Evolutionary conservation across 2,329 filamentous ascomycete genomes (phyloP).

Genomic region (Colletotrichum orchidophilum): DNA sequence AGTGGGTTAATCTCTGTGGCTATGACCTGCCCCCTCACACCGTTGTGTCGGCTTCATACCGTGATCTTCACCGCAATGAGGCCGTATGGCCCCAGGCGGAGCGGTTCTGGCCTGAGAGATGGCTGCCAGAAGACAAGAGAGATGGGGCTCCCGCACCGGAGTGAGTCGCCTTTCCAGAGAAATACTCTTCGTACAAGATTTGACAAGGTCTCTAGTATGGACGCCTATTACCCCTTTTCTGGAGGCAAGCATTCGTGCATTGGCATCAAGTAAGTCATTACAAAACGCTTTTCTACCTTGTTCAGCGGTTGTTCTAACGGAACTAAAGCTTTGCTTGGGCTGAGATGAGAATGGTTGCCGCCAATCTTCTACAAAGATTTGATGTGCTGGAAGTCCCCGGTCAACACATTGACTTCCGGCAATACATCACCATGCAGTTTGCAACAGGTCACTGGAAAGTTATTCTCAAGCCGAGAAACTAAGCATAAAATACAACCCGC

Average conservation of each 20-base stretch:
- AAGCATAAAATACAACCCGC: background rate
- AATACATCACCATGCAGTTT: constrained; percentile 40
- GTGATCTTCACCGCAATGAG: constrained; percentile 31
- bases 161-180: background rate
- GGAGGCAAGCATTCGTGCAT: constrained; percentile 39
- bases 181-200: too few relatives aligned
- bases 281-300: background rate
- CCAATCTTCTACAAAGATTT: constrained; percentile 37
- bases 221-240: constrained; percentile 33
- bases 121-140: constrained; percentile 21
- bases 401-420: constrained; percentile 37
- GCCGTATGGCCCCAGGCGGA: constrained; percentile 23
- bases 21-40: constrained; percentile 31
- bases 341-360: constrained; percentile 38
- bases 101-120: constrained; percentile 29
- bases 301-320: background rate
- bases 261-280: constrained; percentile 35
- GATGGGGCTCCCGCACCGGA: constrained; percentile 23
- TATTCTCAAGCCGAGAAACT: constrained; percentile 43
- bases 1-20: constrained; percentile 28
- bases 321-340: constrained; percentile 37
- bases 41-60: constrained; percentile 30
- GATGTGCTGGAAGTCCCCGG: constrained; percentile 36
- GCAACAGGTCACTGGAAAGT: constrained; percentile 41
- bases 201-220: constrained; percentile 15